A percentile compares a stretch with the other conserved stretches of the same genome.
Evolutionary conservation across 257 asterid genomes (phyloP).

Genomic region (Gentiana macrophylla): DNA sequence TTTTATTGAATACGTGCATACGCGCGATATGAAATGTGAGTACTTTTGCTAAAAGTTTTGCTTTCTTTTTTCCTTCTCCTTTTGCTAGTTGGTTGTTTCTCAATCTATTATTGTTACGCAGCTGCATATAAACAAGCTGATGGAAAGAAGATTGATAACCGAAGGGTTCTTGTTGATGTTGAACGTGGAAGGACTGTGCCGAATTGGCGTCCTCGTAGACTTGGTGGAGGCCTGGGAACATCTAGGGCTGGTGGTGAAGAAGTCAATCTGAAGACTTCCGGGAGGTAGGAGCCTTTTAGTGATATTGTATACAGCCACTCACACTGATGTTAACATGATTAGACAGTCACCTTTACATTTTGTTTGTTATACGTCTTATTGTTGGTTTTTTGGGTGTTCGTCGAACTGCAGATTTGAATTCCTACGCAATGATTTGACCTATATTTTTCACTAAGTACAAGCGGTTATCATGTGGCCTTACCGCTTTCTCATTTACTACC

Average conservation of each 20-base stretch:
- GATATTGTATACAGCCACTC: background rate
- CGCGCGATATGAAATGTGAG: slow-evolving; percentile 92
- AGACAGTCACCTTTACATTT: too few relatives aligned
- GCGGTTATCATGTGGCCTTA: too few relatives aligned
- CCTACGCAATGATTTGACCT: too few relatives aligned
- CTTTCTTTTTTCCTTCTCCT: background rate
- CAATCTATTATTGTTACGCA: slow-evolving; percentile 21
- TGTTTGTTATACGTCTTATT: too few relatives aligned
- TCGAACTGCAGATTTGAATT: too few relatives aligned
- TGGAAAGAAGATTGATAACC: slow-evolving; percentile 90
- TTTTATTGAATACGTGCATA: slow-evolving; percentile 76
- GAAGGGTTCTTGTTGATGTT: slow-evolving; percentile 96
- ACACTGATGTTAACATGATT: background rate
- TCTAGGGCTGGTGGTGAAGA: slow-evolving; percentile 87
- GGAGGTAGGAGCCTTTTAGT: slow-evolving; percentile 37
- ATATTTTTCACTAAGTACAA: too few relatives aligned
- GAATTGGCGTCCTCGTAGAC: slow-evolving; percentile 95
- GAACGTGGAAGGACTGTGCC: slow-evolving; percentile 99
- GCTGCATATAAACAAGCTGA: slow-evolving; percentile 99
- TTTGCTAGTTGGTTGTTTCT: background rate
- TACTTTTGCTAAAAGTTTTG: slow-evolving; percentile 5
- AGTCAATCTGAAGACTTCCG: slow-evolving; percentile 37
- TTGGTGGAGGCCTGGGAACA: slow-evolving; percentile 99
- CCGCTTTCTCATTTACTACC: too few relatives aligned
- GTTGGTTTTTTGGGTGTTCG: too few relatives aligned